Percentiles rank a stretch among this genome's conserved stretches.
phyloP scores from a whole-genome alignment of 306 rosid genomes.

The Neltuma alba region DNA sequence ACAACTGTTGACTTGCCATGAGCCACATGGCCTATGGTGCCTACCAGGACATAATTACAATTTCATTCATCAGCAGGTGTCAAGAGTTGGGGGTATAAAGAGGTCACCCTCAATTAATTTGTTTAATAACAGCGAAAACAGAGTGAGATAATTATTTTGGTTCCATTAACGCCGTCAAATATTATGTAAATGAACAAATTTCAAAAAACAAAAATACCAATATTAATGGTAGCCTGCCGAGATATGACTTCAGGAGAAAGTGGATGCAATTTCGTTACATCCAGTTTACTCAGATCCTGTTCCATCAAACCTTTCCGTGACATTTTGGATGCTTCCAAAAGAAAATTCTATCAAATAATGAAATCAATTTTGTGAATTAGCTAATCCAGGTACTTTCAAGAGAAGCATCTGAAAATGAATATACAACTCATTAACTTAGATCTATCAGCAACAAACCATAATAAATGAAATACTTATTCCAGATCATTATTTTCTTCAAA shows the following conservation, averaged over 20 bases:
- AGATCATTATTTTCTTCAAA: neutral
- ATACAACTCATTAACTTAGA: neutral
- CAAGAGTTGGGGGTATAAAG: neutral
- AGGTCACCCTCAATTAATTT: neutral
- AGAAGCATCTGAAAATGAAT: neutral
- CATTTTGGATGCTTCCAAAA: constrained; percentile 29
- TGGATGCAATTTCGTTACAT: constrained; percentile 84
- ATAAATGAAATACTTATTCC: constrained; percentile 4
- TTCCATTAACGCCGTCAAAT: neutral
- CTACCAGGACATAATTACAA: constrained; percentile 44
- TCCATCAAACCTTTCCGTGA: constrained; percentile 58
- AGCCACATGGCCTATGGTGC: constrained; percentile 98
- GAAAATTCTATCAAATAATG: neutral
- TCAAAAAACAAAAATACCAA: constrained; percentile 53
- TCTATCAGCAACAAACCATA: neutral
- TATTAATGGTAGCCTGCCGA: constrained; percentile 94
- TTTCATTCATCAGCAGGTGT: constrained; percentile 22
- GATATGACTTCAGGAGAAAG: constrained; percentile 97
- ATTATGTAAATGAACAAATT: neutral
- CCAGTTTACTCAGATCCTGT: constrained; percentile 87
- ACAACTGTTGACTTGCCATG: constrained; percentile 98
- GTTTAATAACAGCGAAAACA: neutral
- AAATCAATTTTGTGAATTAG: constrained; percentile 8
- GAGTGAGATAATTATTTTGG: neutral
- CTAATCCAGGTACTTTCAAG: neutral